Evolutionary conservation across 2,329 filamentous ascomycete species (phyloP).

Genomic region (Waltergamsia citrina): DNA sequence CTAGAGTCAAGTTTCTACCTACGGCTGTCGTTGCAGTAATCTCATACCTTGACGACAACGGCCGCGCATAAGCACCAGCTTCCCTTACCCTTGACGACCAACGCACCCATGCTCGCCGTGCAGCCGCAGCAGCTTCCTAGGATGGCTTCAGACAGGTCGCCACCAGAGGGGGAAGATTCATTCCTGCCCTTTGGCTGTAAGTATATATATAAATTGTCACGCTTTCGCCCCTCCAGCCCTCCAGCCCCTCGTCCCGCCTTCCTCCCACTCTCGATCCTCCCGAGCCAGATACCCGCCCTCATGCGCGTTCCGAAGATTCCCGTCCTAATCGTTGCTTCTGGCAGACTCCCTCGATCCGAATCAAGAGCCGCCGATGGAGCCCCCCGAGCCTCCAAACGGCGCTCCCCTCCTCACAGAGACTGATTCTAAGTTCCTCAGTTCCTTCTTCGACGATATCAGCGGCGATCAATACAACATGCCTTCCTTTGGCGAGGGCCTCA

Average conservation of each 20-base stretch:
- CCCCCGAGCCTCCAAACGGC: slow-evolving; percentile 55
- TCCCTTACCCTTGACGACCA: slow-evolving; percentile 11
- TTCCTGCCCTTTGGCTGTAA: slow-evolving; percentile 60
- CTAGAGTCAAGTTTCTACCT: too few species aligned
- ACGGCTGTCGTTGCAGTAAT: too few species aligned
- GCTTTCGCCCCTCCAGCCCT: too few species aligned
- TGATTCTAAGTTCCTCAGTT: slow-evolving; percentile 47
- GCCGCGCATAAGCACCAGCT: not conserved
- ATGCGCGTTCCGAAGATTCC: slow-evolving; percentile 12
- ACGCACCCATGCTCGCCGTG: slow-evolving; percentile 48
- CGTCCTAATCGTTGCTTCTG: slow-evolving; percentile 10
- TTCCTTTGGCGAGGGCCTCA: slow-evolving; percentile 40
- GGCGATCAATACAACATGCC: slow-evolving; percentile 38
- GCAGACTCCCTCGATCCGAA: slow-evolving; percentile 34
- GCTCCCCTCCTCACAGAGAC: slow-evolving; percentile 54
- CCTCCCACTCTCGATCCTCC: too few species aligned
- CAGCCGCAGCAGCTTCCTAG: slow-evolving; percentile 42
- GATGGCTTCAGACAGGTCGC: slow-evolving; percentile 50
- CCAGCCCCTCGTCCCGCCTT: too few species aligned
- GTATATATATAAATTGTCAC: too few species aligned
- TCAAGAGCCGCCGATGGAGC: slow-evolving; percentile 32
- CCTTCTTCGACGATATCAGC: slow-evolving; percentile 46
- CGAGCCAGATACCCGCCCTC: too few species aligned
- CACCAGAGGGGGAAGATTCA: slow-evolving; percentile 31
- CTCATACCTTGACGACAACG: too few species aligned